These are phyloP conservation scores for Mucor mucedo DNA, from an alignment of 371 early-diverging fungal species.

Conservation along the genomic window DNA sequence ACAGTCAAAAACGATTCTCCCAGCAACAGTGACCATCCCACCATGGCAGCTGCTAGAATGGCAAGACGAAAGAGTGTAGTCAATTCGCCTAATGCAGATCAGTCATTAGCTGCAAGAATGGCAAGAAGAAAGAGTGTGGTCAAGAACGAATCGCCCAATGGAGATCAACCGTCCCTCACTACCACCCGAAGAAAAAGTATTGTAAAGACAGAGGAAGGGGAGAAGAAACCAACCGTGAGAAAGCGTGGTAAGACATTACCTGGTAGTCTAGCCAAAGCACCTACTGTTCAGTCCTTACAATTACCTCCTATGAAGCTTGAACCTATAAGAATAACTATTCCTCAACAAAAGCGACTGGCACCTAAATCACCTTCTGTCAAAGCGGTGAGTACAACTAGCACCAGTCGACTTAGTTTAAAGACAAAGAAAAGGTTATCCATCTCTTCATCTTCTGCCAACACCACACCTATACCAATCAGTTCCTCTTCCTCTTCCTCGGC, in stretches of 20 bases:
- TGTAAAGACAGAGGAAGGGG: neutral
- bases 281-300: slow-evolving; percentile 43
- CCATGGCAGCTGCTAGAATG: slow-evolving; percentile 10
- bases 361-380: slow-evolving; percentile 34
- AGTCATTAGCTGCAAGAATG: slow-evolving; percentile 21
- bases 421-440: slow-evolving; percentile 21
- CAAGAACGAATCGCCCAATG: slow-evolving; percentile 22
- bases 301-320: slow-evolving; percentile 59
- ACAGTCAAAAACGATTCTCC: too few relatives aligned
- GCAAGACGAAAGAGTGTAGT: slow-evolving; percentile 30
- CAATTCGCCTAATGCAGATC: neutral
- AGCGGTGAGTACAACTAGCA: slow-evolving; percentile 9
- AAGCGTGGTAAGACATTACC: slow-evolving; percentile 59
- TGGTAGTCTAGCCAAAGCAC: slow-evolving; percentile 54
- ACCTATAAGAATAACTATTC: slow-evolving; percentile 44
- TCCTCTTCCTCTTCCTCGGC: slow-evolving; percentile 27
- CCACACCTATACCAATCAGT: slow-evolving; percentile 23
- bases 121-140: slow-evolving; percentile 34
- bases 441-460: slow-evolving; percentile 11
- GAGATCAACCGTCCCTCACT: slow-evolving; percentile 4
- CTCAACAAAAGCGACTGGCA: slow-evolving; percentile 13
- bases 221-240: slow-evolving; percentile 18
- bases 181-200: neutral
- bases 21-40: neutral
- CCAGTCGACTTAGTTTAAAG: neutral